phyloP scores from a whole-genome alignment of 1,284 basidiomycete species.

The Rhodotorula sp. region DNA sequence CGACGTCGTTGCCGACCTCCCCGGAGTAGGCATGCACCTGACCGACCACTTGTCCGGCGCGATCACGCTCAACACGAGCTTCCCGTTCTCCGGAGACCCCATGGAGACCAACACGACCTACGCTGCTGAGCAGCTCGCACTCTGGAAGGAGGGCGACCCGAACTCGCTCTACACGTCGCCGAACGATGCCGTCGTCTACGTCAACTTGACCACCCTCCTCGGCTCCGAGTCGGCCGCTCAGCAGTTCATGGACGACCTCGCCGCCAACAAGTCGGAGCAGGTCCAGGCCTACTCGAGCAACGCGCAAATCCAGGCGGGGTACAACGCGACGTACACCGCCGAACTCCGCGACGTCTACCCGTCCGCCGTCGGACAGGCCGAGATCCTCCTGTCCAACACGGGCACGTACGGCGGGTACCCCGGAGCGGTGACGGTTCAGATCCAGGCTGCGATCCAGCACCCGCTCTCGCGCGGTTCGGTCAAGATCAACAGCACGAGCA shows the following conservation, averaged over 20 bases:
- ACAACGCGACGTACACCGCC: slow-evolving; percentile 37
- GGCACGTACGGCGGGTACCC: slow-evolving; percentile 48
- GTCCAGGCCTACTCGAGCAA: slow-evolving; percentile 43
- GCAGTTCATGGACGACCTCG: slow-evolving; percentile 47
- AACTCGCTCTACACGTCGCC: slow-evolving; percentile 61
- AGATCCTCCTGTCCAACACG: slow-evolving; percentile 63
- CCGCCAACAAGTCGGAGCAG: slow-evolving; percentile 50
- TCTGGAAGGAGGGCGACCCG: slow-evolving; percentile 41
- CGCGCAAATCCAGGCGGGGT: slow-evolving; percentile 18
- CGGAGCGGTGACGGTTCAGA: slow-evolving; percentile 50
- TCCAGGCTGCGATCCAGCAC: slow-evolving; percentile 69
- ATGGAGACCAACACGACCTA: slow-evolving; percentile 40
- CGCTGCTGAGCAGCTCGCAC: slow-evolving; percentile 39
- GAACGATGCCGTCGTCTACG: slow-evolving; percentile 67
- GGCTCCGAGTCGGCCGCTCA: slow-evolving; percentile 48
- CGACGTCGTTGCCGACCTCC: slow-evolving; percentile 49
- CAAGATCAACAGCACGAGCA: slow-evolving; percentile 57
- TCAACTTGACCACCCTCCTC: slow-evolving; percentile 60
- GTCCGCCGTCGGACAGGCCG: slow-evolving; percentile 58
- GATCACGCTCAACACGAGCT: slow-evolving; percentile 42
- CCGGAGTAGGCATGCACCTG: slow-evolving; percentile 58
- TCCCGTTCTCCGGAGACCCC: slow-evolving; percentile 43
- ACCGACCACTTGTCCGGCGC: slow-evolving; percentile 39
- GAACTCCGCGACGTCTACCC: slow-evolving; percentile 37
- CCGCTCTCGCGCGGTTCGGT: slow-evolving; percentile 57